Evolutionary conservation across 176 grass and related monocot species (phyloP).

Genomic region (Tillandsia fasciculata): DNA sequence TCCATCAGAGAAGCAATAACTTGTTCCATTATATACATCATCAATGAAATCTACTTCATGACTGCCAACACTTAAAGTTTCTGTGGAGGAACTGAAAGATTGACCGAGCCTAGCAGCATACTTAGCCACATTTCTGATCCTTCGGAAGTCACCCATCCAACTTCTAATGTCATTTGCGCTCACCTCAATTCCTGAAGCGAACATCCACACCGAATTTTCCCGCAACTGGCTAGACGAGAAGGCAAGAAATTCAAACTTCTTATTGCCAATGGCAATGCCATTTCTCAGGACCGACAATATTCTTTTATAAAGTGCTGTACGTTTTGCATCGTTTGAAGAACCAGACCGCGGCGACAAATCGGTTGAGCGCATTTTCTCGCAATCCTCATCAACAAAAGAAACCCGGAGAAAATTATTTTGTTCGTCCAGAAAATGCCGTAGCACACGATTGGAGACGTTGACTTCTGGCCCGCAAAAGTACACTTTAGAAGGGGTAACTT

Average conservation of each 20-base stretch:
- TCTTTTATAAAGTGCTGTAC: conserved; percentile 55
- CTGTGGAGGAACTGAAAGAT: conserved; percentile 77
- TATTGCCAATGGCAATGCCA: conserved; percentile 61
- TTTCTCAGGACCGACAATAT: conserved; percentile 58
- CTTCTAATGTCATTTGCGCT: conserved; percentile 54
- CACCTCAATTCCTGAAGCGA: conserved; percentile 44
- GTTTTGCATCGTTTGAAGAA: conserved; percentile 22
- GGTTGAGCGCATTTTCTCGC: conserved; percentile 51
- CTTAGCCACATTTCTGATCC: conserved; percentile 84
- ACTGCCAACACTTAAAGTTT: conserved; percentile 48
- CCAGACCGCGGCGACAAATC: conserved; percentile 56
- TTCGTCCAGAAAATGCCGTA: conserved; percentile 38
- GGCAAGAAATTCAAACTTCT: conserved; percentile 89
- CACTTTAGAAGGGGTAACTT: conserved; percentile 87
- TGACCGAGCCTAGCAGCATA: conserved; percentile 92
- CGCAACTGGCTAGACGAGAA: conserved; percentile 95
- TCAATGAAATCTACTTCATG: conserved; percentile 51
- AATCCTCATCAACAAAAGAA: conserved; percentile 90
- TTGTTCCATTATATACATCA: conserved; percentile 49
- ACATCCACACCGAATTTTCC: conserved; percentile 95
- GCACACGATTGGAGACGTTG: conserved; percentile 89
- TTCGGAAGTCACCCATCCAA: conserved; percentile 70
- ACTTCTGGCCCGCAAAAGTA: conserved; percentile 82
- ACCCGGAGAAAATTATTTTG: conserved; percentile 73
- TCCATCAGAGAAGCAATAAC: conserved; percentile 79